These are phyloP conservation scores for Trichoderma afroharzianum DNA, from an alignment of 2,329 filamentous ascomycete species.

Conservation along the genomic window DNA sequence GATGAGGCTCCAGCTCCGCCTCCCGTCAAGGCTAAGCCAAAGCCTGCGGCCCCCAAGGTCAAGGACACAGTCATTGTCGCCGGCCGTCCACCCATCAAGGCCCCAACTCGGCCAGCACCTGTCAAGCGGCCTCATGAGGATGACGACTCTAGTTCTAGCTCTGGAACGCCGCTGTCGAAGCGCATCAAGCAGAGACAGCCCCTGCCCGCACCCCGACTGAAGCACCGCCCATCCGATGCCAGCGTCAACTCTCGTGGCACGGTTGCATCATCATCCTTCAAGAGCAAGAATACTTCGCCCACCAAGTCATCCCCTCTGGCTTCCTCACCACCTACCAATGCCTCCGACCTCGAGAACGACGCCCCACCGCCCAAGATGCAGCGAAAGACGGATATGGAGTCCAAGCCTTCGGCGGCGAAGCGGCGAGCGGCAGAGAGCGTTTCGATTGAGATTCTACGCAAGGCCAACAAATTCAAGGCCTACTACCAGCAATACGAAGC, in stretches of 20 bases:
- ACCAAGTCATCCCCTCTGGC: constrained; percentile 62
- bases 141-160: constrained; percentile 57
- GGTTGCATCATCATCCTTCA: constrained; percentile 39
- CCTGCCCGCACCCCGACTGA: constrained; percentile 31
- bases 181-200: constrained; percentile 51
- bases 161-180: constrained; percentile 55
- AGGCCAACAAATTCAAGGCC: constrained; percentile 53
- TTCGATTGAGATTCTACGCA: constrained; percentile 44
- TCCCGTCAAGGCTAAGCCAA: constrained; percentile 31
- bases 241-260: constrained; percentile 40
- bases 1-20: constrained; percentile 37
- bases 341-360: constrained; percentile 55
- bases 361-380: constrained; percentile 44
- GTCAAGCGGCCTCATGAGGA: constrained; percentile 52
- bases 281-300: constrained; percentile 54
- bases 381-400: constrained; percentile 37
- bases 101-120: constrained; percentile 34
- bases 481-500: constrained; percentile 55
- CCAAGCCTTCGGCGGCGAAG: constrained; percentile 28
- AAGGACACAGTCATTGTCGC: constrained; percentile 34
- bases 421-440: constrained; percentile 30
- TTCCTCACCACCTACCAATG: constrained; percentile 63
- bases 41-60: constrained; percentile 28
- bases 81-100: constrained; percentile 32
- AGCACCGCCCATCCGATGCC: constrained; percentile 47